Evolutionary conservation across 805 yeast species (phyloP).

Genomic region (Myxozyma udenii): DNA sequence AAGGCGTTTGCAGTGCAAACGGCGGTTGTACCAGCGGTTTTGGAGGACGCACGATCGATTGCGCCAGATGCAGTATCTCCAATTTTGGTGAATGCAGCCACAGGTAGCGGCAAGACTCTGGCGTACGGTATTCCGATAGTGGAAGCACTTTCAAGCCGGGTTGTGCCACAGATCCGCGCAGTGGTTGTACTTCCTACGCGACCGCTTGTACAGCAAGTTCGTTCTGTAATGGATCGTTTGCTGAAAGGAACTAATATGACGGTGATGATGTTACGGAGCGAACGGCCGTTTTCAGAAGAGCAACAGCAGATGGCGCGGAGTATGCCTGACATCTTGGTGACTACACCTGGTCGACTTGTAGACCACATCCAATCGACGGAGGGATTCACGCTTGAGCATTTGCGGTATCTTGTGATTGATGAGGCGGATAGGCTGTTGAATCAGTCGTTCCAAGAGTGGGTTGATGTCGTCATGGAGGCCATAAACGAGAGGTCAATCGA

Average conservation of each 20-base stretch:
- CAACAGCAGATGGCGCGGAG: constrained; percentile 31
- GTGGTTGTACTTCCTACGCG: constrained; percentile 85
- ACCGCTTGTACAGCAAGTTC: constrained; percentile 81
- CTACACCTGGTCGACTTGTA: constrained; percentile 59
- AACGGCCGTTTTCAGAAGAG: constrained; percentile 63
- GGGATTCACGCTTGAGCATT: constrained; percentile 75
- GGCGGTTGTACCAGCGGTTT: constrained; percentile 57
- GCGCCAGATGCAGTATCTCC: constrained; percentile 48
- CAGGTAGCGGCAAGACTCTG: constrained; percentile 94
- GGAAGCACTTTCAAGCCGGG: constrained; percentile 55
- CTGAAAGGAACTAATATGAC: constrained; percentile 65
- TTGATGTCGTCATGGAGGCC: constrained; percentile 44
- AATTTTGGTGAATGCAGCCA: constrained; percentile 83
- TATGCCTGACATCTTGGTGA: constrained; percentile 47
- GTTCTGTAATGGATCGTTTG: constrained; percentile 56
- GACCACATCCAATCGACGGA: constrained; percentile 92
- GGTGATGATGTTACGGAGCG: constrained; percentile 56
- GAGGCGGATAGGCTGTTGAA: constrained; percentile 95
- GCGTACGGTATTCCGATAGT: constrained; percentile 84
- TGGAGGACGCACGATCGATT: constrained; percentile 41
- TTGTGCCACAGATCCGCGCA: constrained; percentile 71
- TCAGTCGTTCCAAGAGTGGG: constrained; percentile 94
- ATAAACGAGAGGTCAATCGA: constrained; percentile 24
- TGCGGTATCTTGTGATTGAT: constrained; percentile 86
- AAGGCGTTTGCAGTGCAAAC: constrained; percentile 77